phyloP scores from a whole-genome alignment of 495 filamentous ascomycete genomes.

The Hypoxylon rickii region DNA sequence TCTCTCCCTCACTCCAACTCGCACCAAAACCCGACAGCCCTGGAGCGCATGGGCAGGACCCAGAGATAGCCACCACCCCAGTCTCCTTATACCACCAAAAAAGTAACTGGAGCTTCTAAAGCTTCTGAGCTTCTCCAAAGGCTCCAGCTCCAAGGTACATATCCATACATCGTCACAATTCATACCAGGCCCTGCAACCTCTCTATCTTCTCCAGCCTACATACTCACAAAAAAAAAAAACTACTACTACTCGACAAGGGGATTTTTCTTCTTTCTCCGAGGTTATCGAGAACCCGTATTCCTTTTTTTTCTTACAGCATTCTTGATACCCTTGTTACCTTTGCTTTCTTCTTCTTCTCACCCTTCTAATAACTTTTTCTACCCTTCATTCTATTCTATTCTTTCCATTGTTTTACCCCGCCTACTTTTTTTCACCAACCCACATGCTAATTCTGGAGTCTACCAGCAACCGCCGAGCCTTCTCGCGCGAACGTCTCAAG shows the following conservation, averaged over 20 bases:
- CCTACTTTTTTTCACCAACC: conserved; percentile 30
- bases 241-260: conserved; percentile 12
- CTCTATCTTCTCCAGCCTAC: conserved; percentile 2
- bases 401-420: conserved; percentile 28
- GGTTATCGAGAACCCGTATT: conserved; percentile 16
- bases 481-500: conserved; percentile 43
- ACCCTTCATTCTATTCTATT: neutral
- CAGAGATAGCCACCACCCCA: conserved; percentile 7
- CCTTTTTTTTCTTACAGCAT: conserved; percentile 11
- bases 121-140: conserved; percentile 6
- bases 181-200: conserved; percentile 13
- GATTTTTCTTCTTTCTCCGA: conserved; percentile 8
- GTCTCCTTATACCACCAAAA: conserved; percentile 23
- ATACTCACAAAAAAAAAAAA: too few relatives aligned
- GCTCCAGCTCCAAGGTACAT: too few relatives aligned
- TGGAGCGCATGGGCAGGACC: too few relatives aligned
- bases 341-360: conserved; percentile 10
- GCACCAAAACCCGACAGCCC: conserved; percentile 30
- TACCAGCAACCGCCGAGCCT: conserved; percentile 41
- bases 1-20: conserved; percentile 17
- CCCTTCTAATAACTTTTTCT: conserved; percentile 4
- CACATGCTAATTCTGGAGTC: conserved; percentile 46
- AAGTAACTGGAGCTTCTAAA: conserved; percentile 35
- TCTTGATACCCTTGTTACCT: conserved; percentile 19
- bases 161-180: conserved; percentile 30